phyloP scores from a whole-genome alignment of 2,329 filamentous ascomycete species.

The Xylaria digitata region DNA sequence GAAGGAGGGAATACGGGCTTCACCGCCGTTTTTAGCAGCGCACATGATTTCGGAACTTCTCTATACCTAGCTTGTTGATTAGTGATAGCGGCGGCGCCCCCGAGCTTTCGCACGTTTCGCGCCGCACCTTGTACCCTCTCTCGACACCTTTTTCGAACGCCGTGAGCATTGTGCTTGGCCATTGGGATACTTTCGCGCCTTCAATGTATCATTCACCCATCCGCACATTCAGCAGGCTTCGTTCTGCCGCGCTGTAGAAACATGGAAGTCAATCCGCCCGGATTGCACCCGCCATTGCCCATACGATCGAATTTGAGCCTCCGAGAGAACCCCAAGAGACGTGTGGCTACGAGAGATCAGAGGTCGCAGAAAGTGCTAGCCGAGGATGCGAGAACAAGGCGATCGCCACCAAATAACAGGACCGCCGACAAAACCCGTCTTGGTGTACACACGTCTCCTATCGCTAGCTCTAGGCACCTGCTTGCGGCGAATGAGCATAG shows the following conservation, averaged over 20 bases:
- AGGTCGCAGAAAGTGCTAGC: conserved; percentile 38
- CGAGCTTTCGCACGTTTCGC: conserved; percentile 21
- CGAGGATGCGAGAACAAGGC: conserved; percentile 42
- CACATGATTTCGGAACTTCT: conserved; percentile 21
- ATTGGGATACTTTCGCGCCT: conserved; percentile 26
- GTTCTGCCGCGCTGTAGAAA: conserved; percentile 49
- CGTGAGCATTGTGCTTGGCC: conserved; percentile 16
- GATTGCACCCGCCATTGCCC: conserved; percentile 42
- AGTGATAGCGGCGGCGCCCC: conserved; percentile 6
- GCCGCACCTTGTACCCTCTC: conserved; percentile 12
- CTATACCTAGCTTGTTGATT: conserved; percentile 15
- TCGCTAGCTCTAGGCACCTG: conserved; percentile 44
- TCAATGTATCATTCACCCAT: conserved; percentile 49
- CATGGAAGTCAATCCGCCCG: conserved; percentile 49
- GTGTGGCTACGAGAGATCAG: conserved; percentile 40
- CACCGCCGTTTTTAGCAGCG: conserved; percentile 15
- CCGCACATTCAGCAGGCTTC: conserved; percentile 44
- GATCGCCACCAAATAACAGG: conserved; percentile 41
- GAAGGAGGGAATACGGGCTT: conserved; percentile 12
- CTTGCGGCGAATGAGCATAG: conserved; percentile 46
- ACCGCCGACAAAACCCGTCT: conserved; percentile 38
- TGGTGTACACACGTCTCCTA: conserved; percentile 42
- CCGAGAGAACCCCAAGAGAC: conserved; percentile 41
- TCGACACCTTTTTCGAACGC: conserved; percentile 7
- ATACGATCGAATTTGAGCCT: conserved; percentile 44